Evolutionary conservation across 1,284 basidiomycete genomes (phyloP), one percentile per base, ranked within the genome.

Genomic region (Ustilago curta): DNA sequence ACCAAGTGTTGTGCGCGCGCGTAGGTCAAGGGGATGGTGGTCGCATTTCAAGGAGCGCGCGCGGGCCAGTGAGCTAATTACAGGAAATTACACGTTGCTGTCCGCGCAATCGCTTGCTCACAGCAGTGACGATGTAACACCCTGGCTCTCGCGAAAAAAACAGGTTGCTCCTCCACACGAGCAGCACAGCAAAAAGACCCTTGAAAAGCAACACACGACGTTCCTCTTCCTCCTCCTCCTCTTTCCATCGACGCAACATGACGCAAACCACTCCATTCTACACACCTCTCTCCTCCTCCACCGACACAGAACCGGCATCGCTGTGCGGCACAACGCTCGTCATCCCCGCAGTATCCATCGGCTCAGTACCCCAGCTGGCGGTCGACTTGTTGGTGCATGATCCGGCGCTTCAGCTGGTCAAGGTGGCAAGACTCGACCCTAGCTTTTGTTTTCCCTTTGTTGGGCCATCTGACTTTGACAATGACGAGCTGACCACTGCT

Each of bases 361-460:
- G 78, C 18, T 82, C 76, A 6, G 79, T 80, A 0, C 77, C 80
- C 0, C 80, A 82, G 58, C 69, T 83, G 0, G 60, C 79, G 2
- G 52, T 81, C 35, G 81, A 83, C 63, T 59, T 83, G 16, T 59
- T 83, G n/a, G 52, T 83, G 3, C 66, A 79, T 31, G 37, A 68
- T 23, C 44, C 59, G 2, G 7, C 37, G 8, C 65, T 82, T 21
- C 18, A 39, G 4, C 69, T 79, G 12, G n/a, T 35, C 2, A 73
- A 77, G 43, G 66, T 81, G 2, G 81, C 63, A 0, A 49, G 63
- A 19, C 21, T 83, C 3, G 77, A 83, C 42, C 73, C 71, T 3
- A 45, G 52, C 0, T 70, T 73, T 27, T 79, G 76, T 53, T 67
- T 80, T 2, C 78, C 80, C 8, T 83, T 82, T 44, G 70, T 73